Evolutionary conservation across 2,329 filamentous ascomycete genomes (phyloP), one percentile per base, ranked within the genome.

Genomic region (Zymoseptoria brevis): DNA sequence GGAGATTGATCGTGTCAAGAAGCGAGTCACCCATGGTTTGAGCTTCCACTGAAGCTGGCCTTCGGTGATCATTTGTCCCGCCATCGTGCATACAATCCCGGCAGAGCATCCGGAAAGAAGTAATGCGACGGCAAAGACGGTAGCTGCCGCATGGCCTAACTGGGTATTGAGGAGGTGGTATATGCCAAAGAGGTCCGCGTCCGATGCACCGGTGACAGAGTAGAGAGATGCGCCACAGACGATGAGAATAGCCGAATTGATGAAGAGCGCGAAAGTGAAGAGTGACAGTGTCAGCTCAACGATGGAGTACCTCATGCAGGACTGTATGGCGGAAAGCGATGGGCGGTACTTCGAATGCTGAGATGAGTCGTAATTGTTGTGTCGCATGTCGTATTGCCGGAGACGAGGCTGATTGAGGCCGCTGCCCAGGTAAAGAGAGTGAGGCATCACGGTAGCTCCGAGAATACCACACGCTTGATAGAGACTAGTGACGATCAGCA

Each of bases 61-160:
- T 72, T 95, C 90, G 62, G 85, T 87, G 21, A 96, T 87, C 86
- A 96, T 94, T 72, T 96, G 90, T 0, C 90, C 90, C 0, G 90
- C 83, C 66, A 96, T 94, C 1, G 91, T 96, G 75, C 90, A 95
- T 2, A 95, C 87, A 41, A 96, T 89, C 5, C 90, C 90, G 0
- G 90, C 90, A 0, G 86, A 89, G 11, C 90, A 82, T 8, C 90
- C 90, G 0, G 87, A 92, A 0, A 95, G 82, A 0, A 96, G 81
- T 1, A 96, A 77, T 0, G 90, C 89, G 2, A 95, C 78, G 0
- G 89, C 89, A 64, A 96, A 96, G n/a, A 96, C 79, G 2, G 88
- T 89, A 1, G 89, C 91, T 0, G 90, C 91, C 0, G 83, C 87
- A 0, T 86, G 85, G 0, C 87, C 85, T 55, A 96, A 84, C 57